phyloP scores from a whole-genome alignment of 768 basidiomycete genomes.

The Lactarius deliciosus region DNA sequence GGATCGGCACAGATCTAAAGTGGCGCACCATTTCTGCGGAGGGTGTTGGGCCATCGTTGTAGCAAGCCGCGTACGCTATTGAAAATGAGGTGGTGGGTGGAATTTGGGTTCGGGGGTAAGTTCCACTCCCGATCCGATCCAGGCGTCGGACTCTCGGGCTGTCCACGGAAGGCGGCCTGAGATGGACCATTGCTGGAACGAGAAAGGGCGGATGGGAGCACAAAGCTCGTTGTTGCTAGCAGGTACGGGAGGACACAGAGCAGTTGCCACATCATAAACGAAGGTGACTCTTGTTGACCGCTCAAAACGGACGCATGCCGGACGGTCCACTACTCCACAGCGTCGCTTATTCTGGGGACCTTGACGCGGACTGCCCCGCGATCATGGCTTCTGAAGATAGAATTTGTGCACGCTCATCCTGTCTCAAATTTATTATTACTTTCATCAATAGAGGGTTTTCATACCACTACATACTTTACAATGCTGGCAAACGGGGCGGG shows the following conservation, averaged over 20 bases:
- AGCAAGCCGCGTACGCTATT: constrained; percentile 38
- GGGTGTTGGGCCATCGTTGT: constrained; percentile 43
- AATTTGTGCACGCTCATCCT: not conserved
- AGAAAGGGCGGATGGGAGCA: constrained; percentile 20
- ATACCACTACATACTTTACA: too few relatives aligned
- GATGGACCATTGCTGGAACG: constrained; percentile 30
- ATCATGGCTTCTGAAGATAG: too few relatives aligned
- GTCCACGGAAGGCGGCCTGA: constrained; percentile 19
- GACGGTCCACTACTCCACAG: too few relatives aligned
- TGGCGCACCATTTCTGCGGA: constrained; percentile 29
- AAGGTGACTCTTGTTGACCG: not conserved
- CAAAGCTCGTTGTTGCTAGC: not conserved
- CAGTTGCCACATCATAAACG: constrained; percentile 7
- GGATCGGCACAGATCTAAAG: not conserved
- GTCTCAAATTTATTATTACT: too few relatives aligned
- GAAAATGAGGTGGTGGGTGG: constrained; percentile 39
- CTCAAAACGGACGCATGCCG: too few relatives aligned
- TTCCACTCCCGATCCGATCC: constrained; percentile 19
- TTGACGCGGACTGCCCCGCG: too few relatives aligned
- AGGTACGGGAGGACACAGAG: not conserved
- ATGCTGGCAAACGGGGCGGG: too few relatives aligned
- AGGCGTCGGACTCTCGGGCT: not conserved
- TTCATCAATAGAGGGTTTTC: too few relatives aligned
- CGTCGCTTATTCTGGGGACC: too few relatives aligned
- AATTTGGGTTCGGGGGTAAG: constrained; percentile 32